phyloP scores from a whole-genome alignment of 2,329 filamentous ascomycete species.

The Microascus cirrosus region DNA sequence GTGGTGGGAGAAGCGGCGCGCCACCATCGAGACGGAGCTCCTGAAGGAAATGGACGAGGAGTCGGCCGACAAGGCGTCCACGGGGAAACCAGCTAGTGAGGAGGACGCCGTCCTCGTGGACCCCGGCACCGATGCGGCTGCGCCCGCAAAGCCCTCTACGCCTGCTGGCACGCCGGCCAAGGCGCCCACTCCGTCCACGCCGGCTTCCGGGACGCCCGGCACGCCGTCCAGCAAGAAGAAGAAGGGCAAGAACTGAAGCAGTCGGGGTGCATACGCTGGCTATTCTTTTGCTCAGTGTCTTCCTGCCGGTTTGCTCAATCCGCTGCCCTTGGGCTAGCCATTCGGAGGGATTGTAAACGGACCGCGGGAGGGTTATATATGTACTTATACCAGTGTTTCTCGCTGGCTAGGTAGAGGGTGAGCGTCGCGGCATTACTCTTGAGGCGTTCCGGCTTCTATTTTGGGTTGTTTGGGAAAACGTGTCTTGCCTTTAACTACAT shows the following conservation, averaged over 20 bases:
- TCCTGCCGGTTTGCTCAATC: background rate
- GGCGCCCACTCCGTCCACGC: conserved; percentile 9
- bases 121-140: conserved; percentile 14
- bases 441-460: conserved; percentile 2
- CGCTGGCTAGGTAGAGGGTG: background rate
- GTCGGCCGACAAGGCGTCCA: conserved; percentile 25
- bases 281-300: background rate
- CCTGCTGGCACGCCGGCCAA: background rate
- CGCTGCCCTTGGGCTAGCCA: background rate
- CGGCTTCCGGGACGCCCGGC: conserved; percentile 20
- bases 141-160: background rate
- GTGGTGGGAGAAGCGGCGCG: conserved; percentile 85
- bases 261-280: background rate
- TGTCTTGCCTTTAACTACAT: background rate
- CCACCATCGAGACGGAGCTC: conserved; percentile 62
- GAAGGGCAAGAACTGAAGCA: conserved; percentile 24
- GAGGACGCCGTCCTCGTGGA: conserved; percentile 63
- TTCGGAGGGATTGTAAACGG: no score
- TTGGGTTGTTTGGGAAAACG: background rate
- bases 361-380: background rate
- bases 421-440: background rate
- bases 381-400: conserved; percentile 8
- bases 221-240: conserved; percentile 34
- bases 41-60: conserved; percentile 73
- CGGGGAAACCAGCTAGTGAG: conserved; percentile 14